Conservation (phyloP, 257 asterid genomes). For the Ehretia macrophylla region DNA sequence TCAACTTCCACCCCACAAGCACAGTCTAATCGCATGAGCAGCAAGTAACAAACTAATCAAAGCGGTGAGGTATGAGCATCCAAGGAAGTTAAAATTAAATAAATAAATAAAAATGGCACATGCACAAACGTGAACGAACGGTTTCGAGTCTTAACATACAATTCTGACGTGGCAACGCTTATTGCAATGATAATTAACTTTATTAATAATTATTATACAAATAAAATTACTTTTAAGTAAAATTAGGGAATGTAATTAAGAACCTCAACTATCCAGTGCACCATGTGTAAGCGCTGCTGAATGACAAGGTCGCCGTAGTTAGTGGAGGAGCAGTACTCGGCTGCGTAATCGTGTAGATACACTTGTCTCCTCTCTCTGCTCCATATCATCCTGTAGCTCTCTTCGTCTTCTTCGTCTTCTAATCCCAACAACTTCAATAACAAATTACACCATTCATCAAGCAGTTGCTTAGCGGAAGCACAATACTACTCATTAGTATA, state of each 20-base stretch:
- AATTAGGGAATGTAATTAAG: too few relatives aligned
- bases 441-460: not conserved
- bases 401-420: slow-evolving; percentile 62
- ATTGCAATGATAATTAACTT: too few relatives aligned
- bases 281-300: slow-evolving; percentile 83
- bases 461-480: not conserved
- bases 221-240: too few relatives aligned
- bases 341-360: slow-evolving; percentile 73
- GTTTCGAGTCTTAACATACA: slow-evolving; percentile 9
- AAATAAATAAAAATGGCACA: not conserved
- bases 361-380: slow-evolving; percentile 82
- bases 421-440: slow-evolving; percentile 53
- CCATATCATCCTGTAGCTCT: slow-evolving; percentile 60
- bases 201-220: too few relatives aligned
- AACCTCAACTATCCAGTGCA: slow-evolving; percentile 95
- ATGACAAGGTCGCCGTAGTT: slow-evolving; percentile 64
- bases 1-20: too few relatives aligned
- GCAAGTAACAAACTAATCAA: too few relatives aligned
- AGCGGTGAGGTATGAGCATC: not conserved
- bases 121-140: not conserved
- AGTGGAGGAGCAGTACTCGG: slow-evolving; percentile 62
- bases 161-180: too few relatives aligned
- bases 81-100: not conserved
- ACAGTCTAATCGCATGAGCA: too few relatives aligned
- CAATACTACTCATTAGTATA: not conserved